Percentiles rank a stretch among this genome's conserved stretches.
phyloP scores from a whole-genome alignment of 2,329 filamentous ascomycete genomes.

The Claviceps digitariae region DNA sequence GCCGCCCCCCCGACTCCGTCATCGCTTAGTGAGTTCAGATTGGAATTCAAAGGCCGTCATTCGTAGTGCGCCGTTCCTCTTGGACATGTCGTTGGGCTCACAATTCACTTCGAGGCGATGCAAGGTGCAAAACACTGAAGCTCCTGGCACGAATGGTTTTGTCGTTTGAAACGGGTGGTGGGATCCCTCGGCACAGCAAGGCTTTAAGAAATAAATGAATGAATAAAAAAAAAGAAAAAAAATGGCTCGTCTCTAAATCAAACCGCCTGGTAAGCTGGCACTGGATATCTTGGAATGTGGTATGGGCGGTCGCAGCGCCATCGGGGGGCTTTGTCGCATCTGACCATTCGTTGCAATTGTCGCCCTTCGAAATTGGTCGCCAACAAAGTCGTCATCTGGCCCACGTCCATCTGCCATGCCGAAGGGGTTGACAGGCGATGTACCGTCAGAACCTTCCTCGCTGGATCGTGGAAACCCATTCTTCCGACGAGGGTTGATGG shows the following conservation, averaged over 20 bases:
- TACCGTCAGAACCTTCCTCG: constrained; percentile 16
- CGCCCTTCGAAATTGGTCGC: constrained; percentile 1
- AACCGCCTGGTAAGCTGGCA: constrained; percentile 27
- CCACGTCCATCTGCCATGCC: constrained; percentile 1
- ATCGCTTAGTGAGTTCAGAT: constrained; percentile 1
- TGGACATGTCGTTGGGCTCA: background rate
- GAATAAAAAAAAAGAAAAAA: background rate
- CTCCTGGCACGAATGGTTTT: background rate
- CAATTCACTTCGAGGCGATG: background rate
- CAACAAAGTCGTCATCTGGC: background rate
- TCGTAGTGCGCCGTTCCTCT: constrained; percentile 4
- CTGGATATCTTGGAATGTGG: constrained; percentile 14
- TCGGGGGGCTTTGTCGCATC: constrained; percentile 2
- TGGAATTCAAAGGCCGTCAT: constrained; percentile 4
- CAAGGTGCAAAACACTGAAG: background rate
- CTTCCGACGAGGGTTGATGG: constrained; percentile 44
- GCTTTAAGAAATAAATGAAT: background rate
- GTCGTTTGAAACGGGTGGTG: background rate
- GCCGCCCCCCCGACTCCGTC: background rate
- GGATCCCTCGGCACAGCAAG: background rate
- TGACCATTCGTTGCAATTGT: background rate
- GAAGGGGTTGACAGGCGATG: background rate
- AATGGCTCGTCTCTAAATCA: constrained; percentile 23
- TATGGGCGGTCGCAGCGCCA: background rate
- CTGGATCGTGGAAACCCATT: constrained; percentile 23